A percentile compares a stretch with the other conserved stretches of the same genome.
These are phyloP conservation scores for Kuraishia molischiana DNA, from an alignment of 805 yeast species.

Conservation along the genomic window DNA sequence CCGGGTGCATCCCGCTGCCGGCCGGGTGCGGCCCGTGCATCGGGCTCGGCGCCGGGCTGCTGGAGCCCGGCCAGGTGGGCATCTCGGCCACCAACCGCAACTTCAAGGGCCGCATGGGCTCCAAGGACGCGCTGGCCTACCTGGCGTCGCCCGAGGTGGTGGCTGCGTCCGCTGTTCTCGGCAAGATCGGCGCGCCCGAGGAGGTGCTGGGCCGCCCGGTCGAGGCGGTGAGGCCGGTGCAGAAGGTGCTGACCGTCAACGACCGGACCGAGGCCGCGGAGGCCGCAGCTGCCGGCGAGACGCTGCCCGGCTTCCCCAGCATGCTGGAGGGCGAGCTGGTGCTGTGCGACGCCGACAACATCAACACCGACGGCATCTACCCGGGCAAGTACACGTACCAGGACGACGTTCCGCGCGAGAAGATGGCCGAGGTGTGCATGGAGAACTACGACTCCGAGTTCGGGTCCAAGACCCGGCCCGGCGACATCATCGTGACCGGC, in stretches of 20 bases:
- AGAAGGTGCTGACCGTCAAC: slow-evolving; percentile 27
- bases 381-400: slow-evolving; percentile 99
- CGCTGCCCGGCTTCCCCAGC: slow-evolving; percentile 86
- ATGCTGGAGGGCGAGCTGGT: slow-evolving; percentile 85
- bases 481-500: slow-evolving; percentile 88
- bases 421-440: slow-evolving; percentile 99
- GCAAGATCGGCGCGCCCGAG: slow-evolving; percentile 87
- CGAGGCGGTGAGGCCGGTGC: slow-evolving; percentile 38
- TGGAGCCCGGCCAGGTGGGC: slow-evolving; percentile 95
- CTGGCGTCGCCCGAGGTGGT: slow-evolving; percentile 97
- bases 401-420: slow-evolving; percentile 89
- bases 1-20: slow-evolving; percentile 92
- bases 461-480: slow-evolving; percentile 67
- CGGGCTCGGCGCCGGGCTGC: slow-evolving; percentile 89
- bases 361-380: slow-evolving; percentile 97
- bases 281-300: slow-evolving; percentile 46
- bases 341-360: slow-evolving; percentile 91
- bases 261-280: slow-evolving; percentile 17
- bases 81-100: slow-evolving; percentile 97
- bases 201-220: slow-evolving; percentile 59
- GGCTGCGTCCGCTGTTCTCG: slow-evolving; percentile 96
- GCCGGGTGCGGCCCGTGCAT: slow-evolving; percentile 99
- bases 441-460: slow-evolving; percentile 95
- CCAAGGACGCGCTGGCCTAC: slow-evolving; percentile 91
- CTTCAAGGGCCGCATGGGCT: slow-evolving; percentile 99